Percentiles rank a stretch among this genome's conserved stretches.
phyloP scores from a whole-genome alignment of 2,329 filamentous ascomycete genomes.

The Trichophyton equinum region DNA sequence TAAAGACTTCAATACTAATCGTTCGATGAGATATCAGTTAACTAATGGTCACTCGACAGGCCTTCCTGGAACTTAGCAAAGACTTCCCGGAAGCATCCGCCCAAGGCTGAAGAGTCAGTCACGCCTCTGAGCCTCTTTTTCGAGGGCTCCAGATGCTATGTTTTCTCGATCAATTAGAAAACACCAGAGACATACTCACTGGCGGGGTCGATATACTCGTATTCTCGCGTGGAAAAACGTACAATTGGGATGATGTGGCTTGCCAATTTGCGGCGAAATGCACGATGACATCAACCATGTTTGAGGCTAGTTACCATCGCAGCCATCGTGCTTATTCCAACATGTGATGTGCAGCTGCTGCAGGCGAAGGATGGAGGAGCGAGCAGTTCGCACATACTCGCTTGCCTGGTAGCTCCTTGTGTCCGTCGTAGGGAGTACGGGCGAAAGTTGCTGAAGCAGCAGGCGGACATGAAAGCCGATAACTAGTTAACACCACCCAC shows the following conservation, averaged over 20 bases:
- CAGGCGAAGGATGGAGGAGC: neutral
- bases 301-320: neutral
- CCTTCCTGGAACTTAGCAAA: neutral
- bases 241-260: constrained; percentile 2
- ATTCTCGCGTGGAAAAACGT: constrained; percentile 3
- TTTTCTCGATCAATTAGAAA: neutral
- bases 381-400: neutral
- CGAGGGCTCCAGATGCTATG: neutral
- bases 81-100: neutral
- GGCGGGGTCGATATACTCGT: neutral
- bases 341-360: neutral
- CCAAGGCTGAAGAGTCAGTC: neutral
- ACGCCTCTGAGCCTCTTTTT: neutral
- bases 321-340: neutral
- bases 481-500: neutral
- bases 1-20: neutral
- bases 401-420: neutral
- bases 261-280: constrained; percentile 1
- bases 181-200: neutral
- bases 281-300: neutral
- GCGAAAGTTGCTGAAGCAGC: neutral
- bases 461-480: neutral
- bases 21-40: neutral
- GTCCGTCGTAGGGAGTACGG: no score
- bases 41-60: neutral